Evolutionary conservation across 164 flowering plant species (phyloP).

Genomic region (Tinospora cordifolia): DNA sequence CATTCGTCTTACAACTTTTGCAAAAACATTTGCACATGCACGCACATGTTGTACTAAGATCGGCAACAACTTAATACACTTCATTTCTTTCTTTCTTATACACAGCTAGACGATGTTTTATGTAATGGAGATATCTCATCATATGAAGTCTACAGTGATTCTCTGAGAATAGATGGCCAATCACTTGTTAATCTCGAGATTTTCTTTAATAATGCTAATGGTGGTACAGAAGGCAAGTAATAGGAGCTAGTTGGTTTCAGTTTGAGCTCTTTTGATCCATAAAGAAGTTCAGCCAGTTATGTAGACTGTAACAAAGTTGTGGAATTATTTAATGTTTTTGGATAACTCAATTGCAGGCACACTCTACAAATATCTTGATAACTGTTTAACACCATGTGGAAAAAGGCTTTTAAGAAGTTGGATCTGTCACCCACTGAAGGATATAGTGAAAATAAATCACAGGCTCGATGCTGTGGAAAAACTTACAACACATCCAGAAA

Average conservation of each 20-base stretch:
- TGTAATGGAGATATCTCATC: slow-evolving; percentile 67
- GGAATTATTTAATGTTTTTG: not conserved
- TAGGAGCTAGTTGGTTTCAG: not conserved
- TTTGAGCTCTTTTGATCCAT: not conserved
- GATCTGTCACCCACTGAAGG: slow-evolving; percentile 91
- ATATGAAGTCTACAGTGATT: slow-evolving; percentile 67
- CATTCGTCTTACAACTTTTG: not conserved
- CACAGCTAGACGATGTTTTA: slow-evolving; percentile 71
- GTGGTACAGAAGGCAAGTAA: slow-evolving; percentile 66
- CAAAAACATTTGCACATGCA: not conserved
- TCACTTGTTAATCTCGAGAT: slow-evolving; percentile 88
- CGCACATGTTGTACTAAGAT: not conserved
- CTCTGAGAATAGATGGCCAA: slow-evolving; percentile 92
- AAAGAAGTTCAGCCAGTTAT: not conserved
- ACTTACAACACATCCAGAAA: slow-evolving; percentile 44
- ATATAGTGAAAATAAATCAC: slow-evolving; percentile 52
- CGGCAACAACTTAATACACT: not conserved
- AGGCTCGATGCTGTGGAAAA: slow-evolving; percentile 77
- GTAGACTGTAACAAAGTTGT: too few relatives aligned
- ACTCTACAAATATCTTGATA: slow-evolving; percentile 69
- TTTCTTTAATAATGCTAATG: slow-evolving; percentile 76
- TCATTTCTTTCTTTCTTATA: not conserved
- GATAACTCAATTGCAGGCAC: slow-evolving; percentile 51
- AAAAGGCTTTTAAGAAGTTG: slow-evolving; percentile 81
- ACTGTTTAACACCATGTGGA: slow-evolving; percentile 70